Evolutionary conservation across 768 basidiomycete species (phyloP).

Genomic region (Mycena alexandri): DNA sequence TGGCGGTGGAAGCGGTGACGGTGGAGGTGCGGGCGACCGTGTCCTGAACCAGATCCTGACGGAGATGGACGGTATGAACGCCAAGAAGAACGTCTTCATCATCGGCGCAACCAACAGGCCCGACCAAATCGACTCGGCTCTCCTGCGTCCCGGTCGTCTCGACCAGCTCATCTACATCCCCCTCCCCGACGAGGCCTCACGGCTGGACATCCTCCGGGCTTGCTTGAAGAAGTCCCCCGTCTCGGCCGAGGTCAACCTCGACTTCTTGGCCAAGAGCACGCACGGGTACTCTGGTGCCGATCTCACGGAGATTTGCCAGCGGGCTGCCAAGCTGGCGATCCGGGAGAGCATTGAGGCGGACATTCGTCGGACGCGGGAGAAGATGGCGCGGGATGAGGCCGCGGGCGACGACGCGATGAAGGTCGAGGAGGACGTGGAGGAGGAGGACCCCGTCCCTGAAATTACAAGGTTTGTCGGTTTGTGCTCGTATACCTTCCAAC

Average conservation of each 20-base stretch:
- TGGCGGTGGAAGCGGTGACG: slow-evolving; percentile 88
- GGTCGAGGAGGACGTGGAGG: slow-evolving; percentile 79
- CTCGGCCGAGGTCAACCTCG: slow-evolving; percentile 83
- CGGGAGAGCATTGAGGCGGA: slow-evolving; percentile 95
- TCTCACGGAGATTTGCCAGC: slow-evolving; percentile 99
- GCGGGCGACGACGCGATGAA: slow-evolving; percentile 75
- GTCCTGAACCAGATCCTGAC: slow-evolving; percentile 97
- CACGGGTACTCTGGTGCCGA: slow-evolving; percentile 99
- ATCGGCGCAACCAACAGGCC: slow-evolving; percentile 98
- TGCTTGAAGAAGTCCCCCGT: slow-evolving; percentile 94
- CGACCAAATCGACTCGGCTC: slow-evolving; percentile 94
- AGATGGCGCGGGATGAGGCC: slow-evolving; percentile 84
- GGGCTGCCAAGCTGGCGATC: slow-evolving; percentile 97
- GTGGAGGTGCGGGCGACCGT: slow-evolving; percentile 96
- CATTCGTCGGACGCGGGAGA: slow-evolving; percentile 83
- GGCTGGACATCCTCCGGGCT: slow-evolving; percentile 92
- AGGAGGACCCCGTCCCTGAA: slow-evolving; percentile 91
- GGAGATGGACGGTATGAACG: slow-evolving; percentile 99
- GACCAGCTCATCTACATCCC: slow-evolving; percentile 99
- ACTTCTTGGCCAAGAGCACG: slow-evolving; percentile 90
- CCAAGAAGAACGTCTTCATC: slow-evolving; percentile 99
- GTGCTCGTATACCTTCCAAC: slow-evolving; percentile 9
- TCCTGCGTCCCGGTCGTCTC: slow-evolving; percentile 96
- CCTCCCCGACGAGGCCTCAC: slow-evolving; percentile 93
- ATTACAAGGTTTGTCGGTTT: slow-evolving; percentile 73